These are phyloP conservation scores for Wickerhamiella brachini DNA, from an alignment of 805 yeast species.

Conservation along the genomic window DNA sequence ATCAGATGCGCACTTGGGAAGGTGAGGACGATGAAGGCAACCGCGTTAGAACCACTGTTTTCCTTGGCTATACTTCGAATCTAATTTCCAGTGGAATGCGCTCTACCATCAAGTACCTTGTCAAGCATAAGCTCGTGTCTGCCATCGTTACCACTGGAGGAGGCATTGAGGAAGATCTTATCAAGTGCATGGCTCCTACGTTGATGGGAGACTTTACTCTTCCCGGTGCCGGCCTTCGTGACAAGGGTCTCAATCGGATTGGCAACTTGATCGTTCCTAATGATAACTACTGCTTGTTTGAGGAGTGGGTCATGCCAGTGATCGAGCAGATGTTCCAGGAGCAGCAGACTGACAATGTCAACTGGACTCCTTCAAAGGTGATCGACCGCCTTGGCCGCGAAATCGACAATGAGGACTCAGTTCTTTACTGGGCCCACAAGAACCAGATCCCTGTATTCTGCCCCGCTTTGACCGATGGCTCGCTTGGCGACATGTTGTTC, in stretches of 20 bases:
- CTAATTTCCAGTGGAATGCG: slow-evolving; percentile 89
- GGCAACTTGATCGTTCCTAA: slow-evolving; percentile 95
- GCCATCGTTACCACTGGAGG: slow-evolving; percentile 97
- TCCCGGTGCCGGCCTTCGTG: slow-evolving; percentile 71
- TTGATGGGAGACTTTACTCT: slow-evolving; percentile 82
- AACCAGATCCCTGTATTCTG: slow-evolving; percentile 93
- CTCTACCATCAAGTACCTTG: slow-evolving; percentile 77
- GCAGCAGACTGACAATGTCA: slow-evolving; percentile 42
- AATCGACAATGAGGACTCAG: slow-evolving; percentile 85
- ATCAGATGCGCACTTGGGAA: slow-evolving; percentile 87
- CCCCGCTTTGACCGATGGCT: slow-evolving; percentile 96
- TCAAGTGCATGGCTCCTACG: slow-evolving; percentile 94
- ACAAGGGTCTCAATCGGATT: slow-evolving; percentile 93
- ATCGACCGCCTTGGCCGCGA: slow-evolving; percentile 92
- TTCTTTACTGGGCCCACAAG: slow-evolving; percentile 95
- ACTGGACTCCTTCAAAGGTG: slow-evolving; percentile 87
- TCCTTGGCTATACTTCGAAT: slow-evolving; percentile 93
- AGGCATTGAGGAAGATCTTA: slow-evolving; percentile 94
- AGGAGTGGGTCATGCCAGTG: slow-evolving; percentile 97
- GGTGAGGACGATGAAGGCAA: slow-evolving; percentile 54
- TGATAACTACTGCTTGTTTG: slow-evolving; percentile 93
- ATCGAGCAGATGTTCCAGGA: slow-evolving; percentile 78
- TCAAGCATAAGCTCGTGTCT: slow-evolving; percentile 85
- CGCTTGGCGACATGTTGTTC: slow-evolving; percentile 96
- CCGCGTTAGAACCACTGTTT: slow-evolving; percentile 72